Base-by-base conservation (phyloP, 306 rosid genomes). In the Sphenostylis stenocarpa region DNA sequence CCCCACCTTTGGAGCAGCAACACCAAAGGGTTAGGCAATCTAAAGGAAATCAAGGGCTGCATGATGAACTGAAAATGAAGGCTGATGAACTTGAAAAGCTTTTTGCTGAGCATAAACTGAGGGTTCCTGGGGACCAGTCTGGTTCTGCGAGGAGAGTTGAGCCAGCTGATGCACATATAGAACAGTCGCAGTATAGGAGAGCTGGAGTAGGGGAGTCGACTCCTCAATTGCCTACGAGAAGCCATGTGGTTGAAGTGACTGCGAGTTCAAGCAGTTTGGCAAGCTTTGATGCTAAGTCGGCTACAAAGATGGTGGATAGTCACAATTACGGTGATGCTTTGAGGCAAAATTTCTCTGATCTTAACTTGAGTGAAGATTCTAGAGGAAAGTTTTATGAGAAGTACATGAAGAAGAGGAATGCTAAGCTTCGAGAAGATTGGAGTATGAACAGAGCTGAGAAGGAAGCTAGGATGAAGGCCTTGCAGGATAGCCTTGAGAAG, bases 31-130 rank as follows among this genome's bases (percentile, higher is more conserved):
- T 65, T 24, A 89, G 98, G 84, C 94, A 91, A 82, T 73, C 90
- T 52, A 96, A 90, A 84, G 98, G 98, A 65, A 93, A 89, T 66
- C 99, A 96, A 73, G 99, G 85, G 78, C 86, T 87, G 49, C 91
- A 93, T 72, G 96, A 96, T 91, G 98, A 90, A 83, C 91, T 96
- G 64, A 96, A 93, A 84, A 73, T 96, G 76, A 96, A 96, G 89
- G 98, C 98, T 7, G 90, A 96, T 84, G 99, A 96, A 77, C 96
- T 96, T 57, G 99, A 96, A 82, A 93, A 85, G 90, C 97, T 96
- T 77, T 96, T 89, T 80, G 99, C 98, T 17, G 98, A 91, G 84
- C 99, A 93, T 88, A 93, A 96, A 80, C 92, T 92, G 67, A 90
- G 97, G 81, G 90, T 89, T 86, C 99, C 99, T 9, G 97, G 89